Evolutionary conservation across 352 stramenopile genomes (phyloP).

Genomic region (Phytophthora aleatoria): DNA sequence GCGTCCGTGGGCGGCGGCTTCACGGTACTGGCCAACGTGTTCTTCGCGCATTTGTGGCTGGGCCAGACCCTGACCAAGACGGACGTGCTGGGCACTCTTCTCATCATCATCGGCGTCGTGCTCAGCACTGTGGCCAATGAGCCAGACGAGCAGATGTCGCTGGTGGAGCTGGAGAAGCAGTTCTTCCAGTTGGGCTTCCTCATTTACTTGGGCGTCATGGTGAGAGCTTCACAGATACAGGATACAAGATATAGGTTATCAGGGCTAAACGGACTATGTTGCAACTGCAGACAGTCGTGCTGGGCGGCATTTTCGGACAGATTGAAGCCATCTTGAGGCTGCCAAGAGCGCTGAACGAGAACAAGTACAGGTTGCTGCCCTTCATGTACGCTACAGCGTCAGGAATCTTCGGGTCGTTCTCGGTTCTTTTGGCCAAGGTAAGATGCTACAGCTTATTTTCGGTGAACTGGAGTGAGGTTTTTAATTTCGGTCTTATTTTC

Average conservation of each 20-base stretch:
- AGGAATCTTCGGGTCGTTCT: constrained; percentile 85
- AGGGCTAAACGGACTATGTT: constrained; percentile 13
- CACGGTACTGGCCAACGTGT: constrained; percentile 89
- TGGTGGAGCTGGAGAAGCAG: constrained; percentile 78
- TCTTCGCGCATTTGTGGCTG: constrained; percentile 89
- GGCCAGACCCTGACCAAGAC: constrained; percentile 72
- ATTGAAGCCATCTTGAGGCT: constrained; percentile 69
- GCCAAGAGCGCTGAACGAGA: constrained; percentile 54
- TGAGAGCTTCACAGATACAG: constrained; percentile 18
- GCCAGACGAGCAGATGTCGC: constrained; percentile 78
- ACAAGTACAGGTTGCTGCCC: constrained; percentile 67
- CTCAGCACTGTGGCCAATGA: constrained; percentile 83
- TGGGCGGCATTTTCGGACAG: constrained; percentile 73
- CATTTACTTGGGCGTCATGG: constrained; percentile 80
- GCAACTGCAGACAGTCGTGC: constrained; percentile 51
- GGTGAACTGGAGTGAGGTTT: constrained; percentile 31
- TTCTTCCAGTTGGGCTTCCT: constrained; percentile 82
- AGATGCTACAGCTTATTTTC: constrained; percentile 1
- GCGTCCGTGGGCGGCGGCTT: constrained; percentile 84
- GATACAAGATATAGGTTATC: constrained; percentile 4
- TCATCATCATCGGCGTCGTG: constrained; percentile 86
- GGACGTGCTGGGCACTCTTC: constrained; percentile 70
- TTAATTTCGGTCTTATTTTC: constrained; percentile 7
- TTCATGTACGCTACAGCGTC: constrained; percentile 85
- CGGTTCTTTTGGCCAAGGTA: constrained; percentile 82